Conservation (phyloP, 768 basidiomycete species). For the Floccularia luteovirens region DNA sequence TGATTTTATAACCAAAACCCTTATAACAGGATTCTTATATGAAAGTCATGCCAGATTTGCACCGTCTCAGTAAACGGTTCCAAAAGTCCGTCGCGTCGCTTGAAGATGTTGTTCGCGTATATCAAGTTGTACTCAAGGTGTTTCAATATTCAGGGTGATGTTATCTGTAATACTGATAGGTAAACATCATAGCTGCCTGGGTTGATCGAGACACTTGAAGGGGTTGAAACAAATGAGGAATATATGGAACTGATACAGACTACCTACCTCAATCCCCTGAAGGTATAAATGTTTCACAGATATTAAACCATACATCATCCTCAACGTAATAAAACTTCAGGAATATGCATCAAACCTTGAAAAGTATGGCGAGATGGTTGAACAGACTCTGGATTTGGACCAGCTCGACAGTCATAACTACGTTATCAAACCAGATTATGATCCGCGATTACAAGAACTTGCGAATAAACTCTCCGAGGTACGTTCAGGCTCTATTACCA, state of each 20-base stretch:
- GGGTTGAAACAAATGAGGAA: conserved; percentile 34
- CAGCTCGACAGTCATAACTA: conserved; percentile 82
- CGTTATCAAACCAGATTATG: conserved; percentile 90
- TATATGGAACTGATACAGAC: conserved; percentile 55
- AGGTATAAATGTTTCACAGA: conserved; percentile 27
- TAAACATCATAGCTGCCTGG: conserved; percentile 55
- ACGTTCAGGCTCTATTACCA: no score
- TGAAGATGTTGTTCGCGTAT: conserved; percentile 93
- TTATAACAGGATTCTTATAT: conserved; percentile 69
- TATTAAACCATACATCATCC: neutral
- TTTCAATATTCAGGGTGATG: conserved; percentile 3
- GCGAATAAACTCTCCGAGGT: conserved; percentile 60
- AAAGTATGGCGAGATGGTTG: conserved; percentile 91
- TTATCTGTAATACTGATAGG: neutral
- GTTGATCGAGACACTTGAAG: conserved; percentile 58
- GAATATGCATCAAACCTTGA: conserved; percentile 52
- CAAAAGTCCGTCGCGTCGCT: conserved; percentile 76
- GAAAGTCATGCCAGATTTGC: conserved; percentile 90
- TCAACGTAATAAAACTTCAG: conserved; percentile 27
- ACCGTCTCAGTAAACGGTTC: conserved; percentile 86
- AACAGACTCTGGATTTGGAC: conserved; percentile 88
- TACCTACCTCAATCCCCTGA: conserved; percentile 53
- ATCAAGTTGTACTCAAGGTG: conserved; percentile 87
- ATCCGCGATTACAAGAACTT: conserved; percentile 62
- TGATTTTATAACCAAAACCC: neutral